phyloP scores from a whole-genome alignment of 1,139 yeast species.

The Lodderomyces metapsilosis region DNA sequence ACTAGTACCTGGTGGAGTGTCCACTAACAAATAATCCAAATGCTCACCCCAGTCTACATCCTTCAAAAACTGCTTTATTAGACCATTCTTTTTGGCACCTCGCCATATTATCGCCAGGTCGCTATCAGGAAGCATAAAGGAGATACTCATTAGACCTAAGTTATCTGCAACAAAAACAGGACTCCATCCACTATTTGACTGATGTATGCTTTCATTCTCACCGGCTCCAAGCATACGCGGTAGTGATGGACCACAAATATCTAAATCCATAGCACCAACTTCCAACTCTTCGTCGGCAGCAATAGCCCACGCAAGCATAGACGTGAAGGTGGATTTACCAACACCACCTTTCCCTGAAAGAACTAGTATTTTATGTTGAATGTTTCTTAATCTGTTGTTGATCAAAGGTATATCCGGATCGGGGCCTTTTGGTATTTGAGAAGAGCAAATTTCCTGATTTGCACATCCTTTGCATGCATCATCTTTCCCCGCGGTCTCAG shows the following conservation, averaged over 20 bases:
- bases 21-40: constrained; percentile 84
- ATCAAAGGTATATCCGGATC: constrained; percentile 92
- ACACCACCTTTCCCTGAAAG: constrained; percentile 98
- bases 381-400: constrained; percentile 59
- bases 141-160: constrained; percentile 92
- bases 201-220: constrained; percentile 80
- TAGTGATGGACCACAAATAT: constrained; percentile 95
- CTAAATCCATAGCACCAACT: constrained; percentile 95
- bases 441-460: constrained; percentile 84
- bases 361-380: constrained; percentile 81
- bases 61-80: constrained; percentile 89
- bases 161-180: constrained; percentile 97
- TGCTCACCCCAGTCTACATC: constrained; percentile 94
- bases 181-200: constrained; percentile 91
- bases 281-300: constrained; percentile 86
- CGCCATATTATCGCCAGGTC: constrained; percentile 97
- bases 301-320: constrained; percentile 93
- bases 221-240: constrained; percentile 90
- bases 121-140: constrained; percentile 89
- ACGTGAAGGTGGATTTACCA: constrained; percentile 93
- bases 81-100: constrained; percentile 90
- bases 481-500: constrained; percentile 88
- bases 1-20: constrained; percentile 98
- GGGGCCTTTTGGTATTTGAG: constrained; percentile 84
- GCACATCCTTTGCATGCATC: constrained; percentile 97